Conservation (phyloP, 495 filamentous ascomycete genomes). For the Parathielavia appendiculata region DNA sequence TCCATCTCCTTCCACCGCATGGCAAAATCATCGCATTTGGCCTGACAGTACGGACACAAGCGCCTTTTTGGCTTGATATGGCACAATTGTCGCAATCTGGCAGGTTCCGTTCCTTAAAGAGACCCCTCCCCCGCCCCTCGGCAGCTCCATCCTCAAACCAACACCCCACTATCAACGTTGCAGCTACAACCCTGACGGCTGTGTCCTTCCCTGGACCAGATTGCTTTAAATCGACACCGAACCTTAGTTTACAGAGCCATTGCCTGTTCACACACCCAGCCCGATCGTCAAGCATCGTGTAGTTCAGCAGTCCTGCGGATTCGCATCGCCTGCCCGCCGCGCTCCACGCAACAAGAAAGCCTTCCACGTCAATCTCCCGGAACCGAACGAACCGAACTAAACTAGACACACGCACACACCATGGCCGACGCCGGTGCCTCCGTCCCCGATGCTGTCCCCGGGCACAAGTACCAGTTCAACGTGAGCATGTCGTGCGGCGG, state of each 20-base stretch:
- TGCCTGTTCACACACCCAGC: neutral
- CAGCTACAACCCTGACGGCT: neutral
- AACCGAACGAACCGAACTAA: slow-evolving; percentile 8
- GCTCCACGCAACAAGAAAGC: too few relatives aligned
- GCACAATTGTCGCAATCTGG: slow-evolving; percentile 15
- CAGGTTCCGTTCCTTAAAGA: neutral
- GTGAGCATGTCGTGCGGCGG: slow-evolving; percentile 62
- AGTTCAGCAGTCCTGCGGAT: too few relatives aligned
- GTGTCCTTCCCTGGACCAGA: neutral
- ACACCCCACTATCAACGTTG: neutral
- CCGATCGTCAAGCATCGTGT: neutral
- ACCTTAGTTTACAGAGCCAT: neutral
- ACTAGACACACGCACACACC: slow-evolving; percentile 17
- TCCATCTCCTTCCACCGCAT: neutral
- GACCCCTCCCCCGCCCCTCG: slow-evolving; percentile 5
- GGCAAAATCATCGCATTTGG: neutral
- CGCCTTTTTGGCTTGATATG: neutral
- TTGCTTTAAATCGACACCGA: neutral
- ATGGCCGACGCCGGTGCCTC: slow-evolving; percentile 40
- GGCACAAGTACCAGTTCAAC: slow-evolving; percentile 61
- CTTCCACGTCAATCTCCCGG: neutral
- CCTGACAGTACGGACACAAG: neutral
- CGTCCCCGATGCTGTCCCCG: slow-evolving; percentile 8
- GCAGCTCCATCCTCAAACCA: slow-evolving; percentile 10
- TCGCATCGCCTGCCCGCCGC: neutral